A percentile compares a stretch with the other conserved stretches of the same genome.
These are phyloP conservation scores for Globisporangium radiosum DNA, from an alignment of 352 stramenopile genomes.

Conservation along the genomic window DNA sequence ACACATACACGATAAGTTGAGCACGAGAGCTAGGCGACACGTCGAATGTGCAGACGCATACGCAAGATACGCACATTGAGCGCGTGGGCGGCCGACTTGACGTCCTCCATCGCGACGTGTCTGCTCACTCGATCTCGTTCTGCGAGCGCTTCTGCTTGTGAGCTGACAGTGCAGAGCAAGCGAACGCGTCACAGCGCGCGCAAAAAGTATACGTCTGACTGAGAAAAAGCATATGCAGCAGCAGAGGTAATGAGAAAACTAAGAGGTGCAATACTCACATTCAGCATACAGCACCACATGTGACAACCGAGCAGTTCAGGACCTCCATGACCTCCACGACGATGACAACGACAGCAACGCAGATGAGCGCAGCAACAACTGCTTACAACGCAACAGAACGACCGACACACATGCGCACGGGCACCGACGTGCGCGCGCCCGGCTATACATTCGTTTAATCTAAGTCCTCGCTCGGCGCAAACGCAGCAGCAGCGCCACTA, in stretches of 20 bases:
- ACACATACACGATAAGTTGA: not conserved
- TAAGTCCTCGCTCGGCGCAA: slow-evolving; percentile 65
- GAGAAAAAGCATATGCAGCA: not conserved
- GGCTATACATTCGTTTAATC: slow-evolving; percentile 50
- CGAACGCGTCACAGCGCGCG: not conserved
- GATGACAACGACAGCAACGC: not conserved
- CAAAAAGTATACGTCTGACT: not conserved
- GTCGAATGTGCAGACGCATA: not conserved
- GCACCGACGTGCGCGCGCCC: not conserved
- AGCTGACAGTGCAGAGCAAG: too few relatives aligned
- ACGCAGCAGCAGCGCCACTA: slow-evolving; percentile 17
- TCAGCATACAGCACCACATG: not conserved
- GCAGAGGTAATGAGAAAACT: not conserved
- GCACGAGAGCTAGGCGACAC: not conserved
- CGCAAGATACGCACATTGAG: slow-evolving; percentile 26
- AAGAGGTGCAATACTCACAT: not conserved
- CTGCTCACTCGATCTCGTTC: not conserved
- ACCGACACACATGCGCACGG: not conserved
- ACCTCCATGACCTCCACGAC: too few relatives aligned
- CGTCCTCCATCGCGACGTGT: slow-evolving; percentile 28
- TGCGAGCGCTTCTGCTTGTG: too few relatives aligned
- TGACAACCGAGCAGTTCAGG: too few relatives aligned
- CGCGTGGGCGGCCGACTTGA: slow-evolving; percentile 33
- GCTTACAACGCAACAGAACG: not conserved
- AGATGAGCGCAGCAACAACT: too few relatives aligned